phyloP scores from a whole-genome alignment of 2,329 filamentous ascomycete species.

The Colletotrichum sp. region DNA sequence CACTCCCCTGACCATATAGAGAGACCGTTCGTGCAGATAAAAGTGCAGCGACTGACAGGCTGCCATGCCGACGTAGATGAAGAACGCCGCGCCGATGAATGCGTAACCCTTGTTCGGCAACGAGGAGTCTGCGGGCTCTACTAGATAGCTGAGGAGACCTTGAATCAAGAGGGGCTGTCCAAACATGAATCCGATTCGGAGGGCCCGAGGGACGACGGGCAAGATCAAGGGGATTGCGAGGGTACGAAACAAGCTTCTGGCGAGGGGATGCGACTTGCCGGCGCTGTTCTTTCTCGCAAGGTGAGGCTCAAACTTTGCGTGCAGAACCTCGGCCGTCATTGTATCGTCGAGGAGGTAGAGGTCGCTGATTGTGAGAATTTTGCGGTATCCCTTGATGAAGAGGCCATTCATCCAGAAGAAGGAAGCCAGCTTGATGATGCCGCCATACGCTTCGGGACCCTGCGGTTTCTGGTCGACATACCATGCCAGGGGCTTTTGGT shows the following conservation, averaged over 20 bases:
- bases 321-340: not conserved
- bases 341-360: constrained; percentile 25
- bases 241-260: constrained; percentile 28
- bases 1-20: constrained; percentile 35
- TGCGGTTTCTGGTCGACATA: constrained; percentile 28
- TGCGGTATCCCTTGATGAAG: constrained; percentile 34
- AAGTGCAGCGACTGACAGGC: constrained; percentile 41
- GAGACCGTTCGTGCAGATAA: constrained; percentile 39
- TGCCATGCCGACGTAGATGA: constrained; percentile 45
- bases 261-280: constrained; percentile 27
- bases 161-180: constrained; percentile 44
- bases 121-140: constrained; percentile 17
- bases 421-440: constrained; percentile 31
- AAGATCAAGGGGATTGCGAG: constrained; percentile 34
- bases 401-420: constrained; percentile 39
- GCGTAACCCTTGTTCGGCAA: constrained; percentile 39
- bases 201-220: constrained; percentile 36
- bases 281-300: not conserved
- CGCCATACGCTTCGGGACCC: constrained; percentile 40
- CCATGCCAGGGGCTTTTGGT: constrained; percentile 19
- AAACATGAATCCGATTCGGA: constrained; percentile 35
- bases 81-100: constrained; percentile 41
- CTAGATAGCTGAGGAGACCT: constrained; percentile 31
- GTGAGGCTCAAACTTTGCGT: not conserved
- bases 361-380: constrained; percentile 31